A percentile compares a stretch with the other conserved stretches of the same genome.
Conservation (phyloP, 352 stramenopile species). For the Phytophthora litchii region DNA sequence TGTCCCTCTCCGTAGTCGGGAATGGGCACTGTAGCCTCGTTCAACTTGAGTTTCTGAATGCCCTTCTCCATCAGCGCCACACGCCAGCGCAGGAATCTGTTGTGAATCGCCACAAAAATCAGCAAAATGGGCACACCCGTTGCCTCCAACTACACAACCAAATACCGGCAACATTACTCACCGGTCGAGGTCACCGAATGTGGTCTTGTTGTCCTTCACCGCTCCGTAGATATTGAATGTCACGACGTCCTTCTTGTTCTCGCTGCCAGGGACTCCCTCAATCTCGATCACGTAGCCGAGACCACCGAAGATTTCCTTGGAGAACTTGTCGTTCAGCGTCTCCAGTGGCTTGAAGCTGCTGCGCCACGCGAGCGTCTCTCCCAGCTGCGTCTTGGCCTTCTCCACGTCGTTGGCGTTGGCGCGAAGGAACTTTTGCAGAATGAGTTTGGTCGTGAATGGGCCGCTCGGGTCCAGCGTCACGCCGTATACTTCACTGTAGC, state of each 20-base stretch:
- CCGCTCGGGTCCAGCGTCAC: constrained; percentile 31
- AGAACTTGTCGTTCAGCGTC: constrained; percentile 31
- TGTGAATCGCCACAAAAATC: constrained; percentile 2
- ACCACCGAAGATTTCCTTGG: constrained; percentile 24
- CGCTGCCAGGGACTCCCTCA: constrained; percentile 22
- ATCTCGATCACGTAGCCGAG: constrained; percentile 36
- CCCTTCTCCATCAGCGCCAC: constrained; percentile 39
- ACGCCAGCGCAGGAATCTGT: constrained; percentile 34
- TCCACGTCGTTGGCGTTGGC: constrained; percentile 36
- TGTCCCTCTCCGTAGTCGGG: constrained; percentile 31
- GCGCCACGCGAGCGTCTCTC: constrained; percentile 33
- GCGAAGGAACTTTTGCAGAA: constrained; percentile 36
- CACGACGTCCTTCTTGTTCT: constrained; percentile 38
- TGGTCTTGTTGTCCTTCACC: constrained; percentile 38
- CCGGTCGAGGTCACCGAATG: constrained; percentile 32
- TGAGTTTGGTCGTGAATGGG: constrained; percentile 32
- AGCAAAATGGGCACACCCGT: constrained; percentile 1
- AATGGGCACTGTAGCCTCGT: constrained; percentile 25
- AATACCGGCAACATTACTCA: constrained; percentile 1
- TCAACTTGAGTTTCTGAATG: constrained; percentile 37
- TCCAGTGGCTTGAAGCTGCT: constrained; percentile 35
- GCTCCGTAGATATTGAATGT: constrained; percentile 41
- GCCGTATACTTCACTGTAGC: constrained; percentile 35
- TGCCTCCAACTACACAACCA: background rate
- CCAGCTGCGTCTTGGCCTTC: constrained; percentile 31